Evolutionary conservation across 768 basidiomycete genomes (phyloP), one percentile per base, ranked within the genome.

Genomic region (Xerocomellus chrysenteron): DNA sequence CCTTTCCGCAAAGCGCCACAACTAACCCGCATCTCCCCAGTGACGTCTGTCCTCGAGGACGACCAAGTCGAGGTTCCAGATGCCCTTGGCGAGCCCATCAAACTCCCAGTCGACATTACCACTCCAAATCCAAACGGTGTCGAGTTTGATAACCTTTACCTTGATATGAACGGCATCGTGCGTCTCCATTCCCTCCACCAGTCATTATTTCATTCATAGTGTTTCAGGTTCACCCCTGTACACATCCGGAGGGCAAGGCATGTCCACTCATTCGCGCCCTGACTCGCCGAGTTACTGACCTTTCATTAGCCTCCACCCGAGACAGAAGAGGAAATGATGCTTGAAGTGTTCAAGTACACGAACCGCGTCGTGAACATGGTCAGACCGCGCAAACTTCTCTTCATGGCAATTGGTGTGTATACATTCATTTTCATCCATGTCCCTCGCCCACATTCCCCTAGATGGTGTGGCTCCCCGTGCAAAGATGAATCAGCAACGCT

Each of bases 401-500:
- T 98, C 77, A 98, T 99, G 93, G 97, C 97, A 47, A 96, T 99
- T 65, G 96, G 95, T 93, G 51, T 57, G 84, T 74, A 14, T 42
- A 45, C 41, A 46, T 16, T 24, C 30, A n/a, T 53, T 19, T 28
- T 41, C 50, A 36, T 24, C 28, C 26, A 40, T 13, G 33, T n/a
- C 16, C 8, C 17, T 56, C n/a, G 13, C 55, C 53, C 45, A 60
- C 35, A 39, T 47, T 47, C 35, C 33, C 30, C 41, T 54, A 96
- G 95, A 98, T 67, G 96, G 96, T 57, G 96, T 98, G 21, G 96
- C 96, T 11, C 96, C 96, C 33, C 86, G 96, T 66, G 97, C 97
- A 40, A 99, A 99, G 77, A 99, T 99, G 97, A 99, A 99, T 70
- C 97, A 99, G 68, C 97, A 99, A 71, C 92, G 97, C 11, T 94